A percentile compares a stretch with the other conserved stretches of the same genome.
Conservation (phyloP, 805 yeast species). For the Clavispora vitiphila region DNA sequence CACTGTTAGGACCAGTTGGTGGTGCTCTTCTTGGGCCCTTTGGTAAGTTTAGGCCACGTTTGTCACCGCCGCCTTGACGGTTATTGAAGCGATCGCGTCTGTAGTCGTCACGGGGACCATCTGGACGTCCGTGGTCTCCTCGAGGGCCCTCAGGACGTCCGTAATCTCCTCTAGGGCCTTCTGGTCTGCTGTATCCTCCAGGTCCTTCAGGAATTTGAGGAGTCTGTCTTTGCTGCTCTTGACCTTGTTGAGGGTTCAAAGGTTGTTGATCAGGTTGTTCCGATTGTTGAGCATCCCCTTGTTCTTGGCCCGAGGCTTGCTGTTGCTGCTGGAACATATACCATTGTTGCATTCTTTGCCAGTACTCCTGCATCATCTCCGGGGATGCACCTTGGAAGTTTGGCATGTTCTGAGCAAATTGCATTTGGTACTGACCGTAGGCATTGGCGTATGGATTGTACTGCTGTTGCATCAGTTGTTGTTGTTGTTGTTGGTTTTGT, state of each 20-base stretch:
- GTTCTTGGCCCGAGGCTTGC: conserved; percentile 20
- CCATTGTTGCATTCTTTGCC: conserved; percentile 64
- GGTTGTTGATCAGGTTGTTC: conserved; percentile 36
- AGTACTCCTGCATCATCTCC: conserved; percentile 60
- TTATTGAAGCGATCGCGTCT: not conserved
- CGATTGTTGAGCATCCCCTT: conserved; percentile 17
- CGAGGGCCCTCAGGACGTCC: conserved; percentile 23
- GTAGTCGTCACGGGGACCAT: conserved; percentile 5
- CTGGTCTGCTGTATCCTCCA: not conserved
- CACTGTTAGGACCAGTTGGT: conserved; percentile 34
- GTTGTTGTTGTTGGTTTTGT: conserved; percentile 16
- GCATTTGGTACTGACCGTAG: conserved; percentile 17
- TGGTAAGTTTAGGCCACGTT: conserved; percentile 38
- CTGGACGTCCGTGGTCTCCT: conserved; percentile 4
- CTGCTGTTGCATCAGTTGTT: conserved; percentile 25
- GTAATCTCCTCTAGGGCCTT: not conserved
- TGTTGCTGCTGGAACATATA: conserved; percentile 50
- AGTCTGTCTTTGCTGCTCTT: conserved; percentile 2
- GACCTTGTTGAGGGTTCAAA: conserved; percentile 37
- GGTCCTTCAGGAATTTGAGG: conserved; percentile 16
- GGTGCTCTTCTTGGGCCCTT: conserved; percentile 47
- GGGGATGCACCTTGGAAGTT: conserved; percentile 27
- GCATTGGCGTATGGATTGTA: conserved; percentile 24
- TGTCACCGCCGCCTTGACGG: conserved; percentile 1
- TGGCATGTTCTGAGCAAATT: conserved; percentile 9